These are phyloP conservation scores for Trichoderma sp. DNA, from an alignment of 2,329 filamentous ascomycete genomes.

Conservation along the genomic window DNA sequence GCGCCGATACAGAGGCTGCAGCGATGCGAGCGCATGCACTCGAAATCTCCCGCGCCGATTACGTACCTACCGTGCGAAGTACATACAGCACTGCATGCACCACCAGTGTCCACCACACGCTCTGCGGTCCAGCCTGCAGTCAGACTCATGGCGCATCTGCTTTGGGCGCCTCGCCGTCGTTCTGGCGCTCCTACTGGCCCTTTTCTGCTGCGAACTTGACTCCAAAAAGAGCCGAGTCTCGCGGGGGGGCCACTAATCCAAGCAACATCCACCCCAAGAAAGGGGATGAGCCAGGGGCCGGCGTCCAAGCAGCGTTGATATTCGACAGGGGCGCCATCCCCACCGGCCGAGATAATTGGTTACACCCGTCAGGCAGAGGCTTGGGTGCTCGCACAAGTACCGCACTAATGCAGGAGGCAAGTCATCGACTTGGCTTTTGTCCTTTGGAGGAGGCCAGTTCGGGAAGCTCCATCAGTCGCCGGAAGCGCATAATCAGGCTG, in stretches of 20 bases:
- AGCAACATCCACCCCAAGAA: conserved; percentile 9
- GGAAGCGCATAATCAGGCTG: not conserved
- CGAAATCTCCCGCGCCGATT: not conserved
- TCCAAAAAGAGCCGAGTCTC: conserved; percentile 7
- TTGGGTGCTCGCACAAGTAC: not conserved
- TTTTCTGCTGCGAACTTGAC: not conserved
- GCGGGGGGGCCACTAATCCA: conserved; percentile 3
- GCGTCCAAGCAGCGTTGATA: conserved; percentile 8
- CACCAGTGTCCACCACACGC: not conserved
- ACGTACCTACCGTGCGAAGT: too few species aligned
- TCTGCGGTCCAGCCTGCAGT: not conserved
- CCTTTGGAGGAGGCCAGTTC: not conserved
- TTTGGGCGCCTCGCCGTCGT: not conserved
- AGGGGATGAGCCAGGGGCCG: conserved; percentile 16
- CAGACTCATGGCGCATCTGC: not conserved
- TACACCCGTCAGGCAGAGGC: not conserved
- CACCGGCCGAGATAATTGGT: conserved; percentile 13
- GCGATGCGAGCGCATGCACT: not conserved
- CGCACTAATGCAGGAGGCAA: conserved; percentile 19
- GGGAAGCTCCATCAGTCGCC: conserved; percentile 9
- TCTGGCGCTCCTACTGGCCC: not conserved
- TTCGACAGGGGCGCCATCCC: conserved; percentile 9
- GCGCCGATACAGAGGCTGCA: not conserved
- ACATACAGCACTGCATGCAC: not conserved
- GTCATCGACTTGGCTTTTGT: conserved; percentile 11